Base-by-base conservation (phyloP, 2,329 filamentous ascomycete genomes). In the Fulvia fulva region DNA sequence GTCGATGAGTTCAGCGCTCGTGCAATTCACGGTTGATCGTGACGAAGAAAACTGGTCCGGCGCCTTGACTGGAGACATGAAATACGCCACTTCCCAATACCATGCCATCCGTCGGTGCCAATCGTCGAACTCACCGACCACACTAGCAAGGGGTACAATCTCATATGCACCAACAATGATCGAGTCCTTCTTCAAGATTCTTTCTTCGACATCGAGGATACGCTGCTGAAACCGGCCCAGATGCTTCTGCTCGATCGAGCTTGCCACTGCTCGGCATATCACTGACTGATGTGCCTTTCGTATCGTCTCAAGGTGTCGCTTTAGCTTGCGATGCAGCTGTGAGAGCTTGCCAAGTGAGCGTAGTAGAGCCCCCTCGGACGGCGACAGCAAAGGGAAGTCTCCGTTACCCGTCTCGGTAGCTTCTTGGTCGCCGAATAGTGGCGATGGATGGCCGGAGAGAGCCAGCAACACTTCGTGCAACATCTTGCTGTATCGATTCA, bases 391-490 rank as follows among this genome's bases (percentile, higher is more conserved):
- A 26, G 78, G 73, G 59, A 79, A 76, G 60, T 77, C 73, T 63
- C 76, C 66, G 60, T 55, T 41, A 62, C 57, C 55, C 56, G 47
- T 46, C 3, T 52, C 28, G 16, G 28, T 46, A 11, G 50, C 22
- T 7, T 52, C 28, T 57, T 74, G 72, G 68, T 74, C 68, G 75
- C 83, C 83, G 78, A 97, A 89, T 71, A 97, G 84, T 66, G 91
- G 88, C 64, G 93, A 97, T 64, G 90, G 88, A 77, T 97, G 90
- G 66, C 94, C 93, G 69, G 92, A 95, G 76, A 97, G 87, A 74
- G 92, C 93, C 76, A 99, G 87, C 76, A 97, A 86, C 78, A 99
- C 91, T 81, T 99, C 94, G 84, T 97, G 94, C 75, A 99, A 89
- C 94, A 99, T 99, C 11, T 4, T 12, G 25, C 21, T 23, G 1